These are phyloP conservation scores for Phalaenopsis equestris DNA, from an alignment of 106 monocot genomes.

Conservation along the genomic window DNA sequence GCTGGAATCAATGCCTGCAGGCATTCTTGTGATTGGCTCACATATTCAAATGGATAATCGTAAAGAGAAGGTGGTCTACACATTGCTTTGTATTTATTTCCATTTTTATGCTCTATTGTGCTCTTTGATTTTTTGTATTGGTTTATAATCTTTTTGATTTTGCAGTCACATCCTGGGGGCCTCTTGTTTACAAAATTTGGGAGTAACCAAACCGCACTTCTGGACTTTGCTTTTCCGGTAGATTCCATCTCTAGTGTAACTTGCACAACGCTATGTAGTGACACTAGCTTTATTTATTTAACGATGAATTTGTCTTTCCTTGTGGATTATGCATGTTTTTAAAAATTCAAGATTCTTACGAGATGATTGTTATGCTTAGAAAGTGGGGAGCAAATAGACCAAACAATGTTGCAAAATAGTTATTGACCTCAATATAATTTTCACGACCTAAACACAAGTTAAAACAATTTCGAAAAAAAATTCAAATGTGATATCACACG, in stretches of 20 bases:
- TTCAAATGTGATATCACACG: too few species aligned
- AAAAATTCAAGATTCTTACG: neutral
- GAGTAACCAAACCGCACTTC: conserved; percentile 87
- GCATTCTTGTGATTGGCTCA: conserved; percentile 82
- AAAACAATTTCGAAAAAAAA: too few species aligned
- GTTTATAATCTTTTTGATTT: conserved; percentile 6
- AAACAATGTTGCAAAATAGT: neutral
- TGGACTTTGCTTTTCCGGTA: conserved; percentile 96
- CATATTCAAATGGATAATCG: conserved; percentile 82
- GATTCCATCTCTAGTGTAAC: neutral
- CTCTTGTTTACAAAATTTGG: conserved; percentile 98
- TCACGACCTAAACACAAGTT: too few species aligned
- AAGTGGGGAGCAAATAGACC: neutral
- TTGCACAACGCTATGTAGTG: neutral
- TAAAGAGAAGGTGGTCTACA: conserved; percentile 72
- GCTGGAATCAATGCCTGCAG: conserved; percentile 70
- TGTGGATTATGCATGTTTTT: too few species aligned
- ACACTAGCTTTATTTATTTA: neutral
- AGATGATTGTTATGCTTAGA: neutral
- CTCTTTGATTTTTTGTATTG: neutral
- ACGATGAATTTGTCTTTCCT: neutral
- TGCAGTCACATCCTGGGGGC: conserved; percentile 97
- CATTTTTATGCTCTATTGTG: neutral
- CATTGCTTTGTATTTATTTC: neutral
- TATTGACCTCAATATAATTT: too few species aligned